These are phyloP conservation scores for Phanerochaete sordida DNA, from an alignment of 768 basidiomycete genomes.

Conservation along the genomic window DNA sequence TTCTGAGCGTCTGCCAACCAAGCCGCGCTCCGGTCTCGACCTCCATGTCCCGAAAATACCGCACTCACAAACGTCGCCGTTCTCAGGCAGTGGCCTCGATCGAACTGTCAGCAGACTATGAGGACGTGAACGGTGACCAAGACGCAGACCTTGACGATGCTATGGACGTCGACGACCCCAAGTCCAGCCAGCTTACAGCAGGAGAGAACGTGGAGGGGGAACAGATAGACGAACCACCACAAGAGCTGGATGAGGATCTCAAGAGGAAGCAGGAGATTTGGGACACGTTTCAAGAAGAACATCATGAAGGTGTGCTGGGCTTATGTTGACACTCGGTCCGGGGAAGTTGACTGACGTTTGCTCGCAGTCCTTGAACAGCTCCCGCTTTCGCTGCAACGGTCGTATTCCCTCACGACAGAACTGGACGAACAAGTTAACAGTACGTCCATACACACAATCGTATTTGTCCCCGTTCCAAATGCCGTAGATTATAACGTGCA, in stretches of 20 bases:
- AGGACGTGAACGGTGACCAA: not conserved
- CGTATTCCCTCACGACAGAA: conserved; percentile 66
- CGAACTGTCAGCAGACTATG: not conserved
- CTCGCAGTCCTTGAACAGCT: conserved; percentile 70
- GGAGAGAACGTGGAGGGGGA: conserved; percentile 12
- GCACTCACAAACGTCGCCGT: conserved; percentile 9
- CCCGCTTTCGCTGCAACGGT: conserved; percentile 69
- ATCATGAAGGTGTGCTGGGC: conserved; percentile 62
- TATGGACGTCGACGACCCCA: not conserved
- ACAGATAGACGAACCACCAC: conserved; percentile 20
- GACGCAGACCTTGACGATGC: not conserved
- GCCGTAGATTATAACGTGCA: conserved; percentile 1
- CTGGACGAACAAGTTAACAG: conserved; percentile 65
- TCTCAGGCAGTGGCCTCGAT: conserved; percentile 5
- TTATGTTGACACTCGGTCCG: not conserved
- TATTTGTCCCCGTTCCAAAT: not conserved
- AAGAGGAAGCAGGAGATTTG: conserved; percentile 47
- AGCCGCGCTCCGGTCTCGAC: not conserved
- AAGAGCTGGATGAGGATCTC: conserved; percentile 36
- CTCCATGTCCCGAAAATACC: conserved; percentile 15
- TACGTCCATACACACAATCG: conserved; percentile 20
- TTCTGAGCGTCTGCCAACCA: not conserved
- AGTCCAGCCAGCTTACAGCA: not conserved
- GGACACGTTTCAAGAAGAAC: conserved; percentile 75
- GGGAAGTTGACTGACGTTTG: not conserved